A percentile compares a stretch with the other conserved stretches of the same genome.
Evolutionary conservation across 805 yeast species (phyloP).

Genomic region (Komagataella mondaviorum): DNA sequence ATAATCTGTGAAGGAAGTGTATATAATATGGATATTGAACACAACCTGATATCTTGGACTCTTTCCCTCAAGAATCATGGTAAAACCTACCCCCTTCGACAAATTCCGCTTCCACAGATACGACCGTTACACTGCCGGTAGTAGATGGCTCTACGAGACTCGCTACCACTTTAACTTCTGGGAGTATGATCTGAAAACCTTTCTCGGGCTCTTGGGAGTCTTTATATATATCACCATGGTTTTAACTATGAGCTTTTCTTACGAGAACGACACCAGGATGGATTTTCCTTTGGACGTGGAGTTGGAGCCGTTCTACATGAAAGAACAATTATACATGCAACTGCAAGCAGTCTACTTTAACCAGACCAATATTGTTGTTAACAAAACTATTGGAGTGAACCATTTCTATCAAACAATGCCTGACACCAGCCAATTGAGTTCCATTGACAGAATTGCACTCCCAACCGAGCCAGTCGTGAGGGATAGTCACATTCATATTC

Average conservation of each 20-base stretch:
- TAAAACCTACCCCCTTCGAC: not conserved
- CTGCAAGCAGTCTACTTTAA: not conserved
- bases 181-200: not conserved
- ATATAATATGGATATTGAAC: not conserved
- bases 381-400: not conserved
- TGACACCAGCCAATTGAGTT: not conserved
- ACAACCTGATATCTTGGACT: not conserved
- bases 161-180: constrained; percentile 1
- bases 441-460: not conserved
- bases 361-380: not conserved
- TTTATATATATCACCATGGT: not conserved
- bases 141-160: constrained; percentile 2
- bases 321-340: not conserved
- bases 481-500: not conserved
- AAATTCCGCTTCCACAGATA: not conserved
- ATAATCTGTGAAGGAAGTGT: not conserved
- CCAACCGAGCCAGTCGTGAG: not conserved
- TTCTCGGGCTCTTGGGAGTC: not conserved
- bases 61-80: not conserved
- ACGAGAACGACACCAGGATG: not conserved
- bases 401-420: not conserved
- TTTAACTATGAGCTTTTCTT: not conserved
- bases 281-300: not conserved
- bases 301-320: not conserved
- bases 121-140: not conserved